phyloP scores from a whole-genome alignment of 352 stramenopile genomes.

The Phytophthora fragariaefolia region DNA sequence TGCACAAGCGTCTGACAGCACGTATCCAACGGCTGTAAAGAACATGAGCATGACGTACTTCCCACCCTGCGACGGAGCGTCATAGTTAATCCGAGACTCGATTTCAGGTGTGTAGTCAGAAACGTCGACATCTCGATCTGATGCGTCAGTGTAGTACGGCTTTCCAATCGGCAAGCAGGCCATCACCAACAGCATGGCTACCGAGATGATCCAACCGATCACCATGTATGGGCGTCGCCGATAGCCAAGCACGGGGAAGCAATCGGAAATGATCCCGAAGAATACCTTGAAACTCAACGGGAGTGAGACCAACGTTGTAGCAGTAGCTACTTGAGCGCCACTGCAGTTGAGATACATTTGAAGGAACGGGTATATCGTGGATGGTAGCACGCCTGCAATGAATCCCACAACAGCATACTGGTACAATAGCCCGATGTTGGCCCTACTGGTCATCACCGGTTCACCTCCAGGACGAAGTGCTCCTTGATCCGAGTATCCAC shows the following conservation, averaged over 20 bases:
- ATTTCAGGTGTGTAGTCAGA: slow-evolving; percentile 41
- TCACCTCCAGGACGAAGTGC: slow-evolving; percentile 48
- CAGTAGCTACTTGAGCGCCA: slow-evolving; percentile 44
- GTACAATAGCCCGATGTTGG: slow-evolving; percentile 43
- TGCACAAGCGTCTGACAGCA: slow-evolving; percentile 53
- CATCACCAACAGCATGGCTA: slow-evolving; percentile 55
- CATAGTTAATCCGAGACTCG: slow-evolving; percentile 42
- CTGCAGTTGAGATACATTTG: slow-evolving; percentile 52
- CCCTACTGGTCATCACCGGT: slow-evolving; percentile 36
- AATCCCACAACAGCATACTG: slow-evolving; percentile 53
- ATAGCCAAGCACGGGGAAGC: slow-evolving; percentile 58
- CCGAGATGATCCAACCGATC: slow-evolving; percentile 52
- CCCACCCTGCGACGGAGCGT: slow-evolving; percentile 37
- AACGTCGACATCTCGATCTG: slow-evolving; percentile 33
- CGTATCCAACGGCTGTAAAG: slow-evolving; percentile 49
- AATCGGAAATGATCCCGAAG: slow-evolving; percentile 62
- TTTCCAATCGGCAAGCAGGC: slow-evolving; percentile 42
- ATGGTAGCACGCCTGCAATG: slow-evolving; percentile 45
- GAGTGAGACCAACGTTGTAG: slow-evolving; percentile 46
- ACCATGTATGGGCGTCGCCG: slow-evolving; percentile 63
- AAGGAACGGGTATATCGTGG: slow-evolving; percentile 49
- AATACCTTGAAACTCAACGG: slow-evolving; percentile 67
- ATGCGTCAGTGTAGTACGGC: slow-evolving; percentile 50
- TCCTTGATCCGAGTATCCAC: slow-evolving; percentile 38
- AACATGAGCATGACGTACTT: slow-evolving; percentile 58